Evolutionary conservation across 148 eudicot genomes (phyloP).

Genomic region (Linanthus parryae): DNA sequence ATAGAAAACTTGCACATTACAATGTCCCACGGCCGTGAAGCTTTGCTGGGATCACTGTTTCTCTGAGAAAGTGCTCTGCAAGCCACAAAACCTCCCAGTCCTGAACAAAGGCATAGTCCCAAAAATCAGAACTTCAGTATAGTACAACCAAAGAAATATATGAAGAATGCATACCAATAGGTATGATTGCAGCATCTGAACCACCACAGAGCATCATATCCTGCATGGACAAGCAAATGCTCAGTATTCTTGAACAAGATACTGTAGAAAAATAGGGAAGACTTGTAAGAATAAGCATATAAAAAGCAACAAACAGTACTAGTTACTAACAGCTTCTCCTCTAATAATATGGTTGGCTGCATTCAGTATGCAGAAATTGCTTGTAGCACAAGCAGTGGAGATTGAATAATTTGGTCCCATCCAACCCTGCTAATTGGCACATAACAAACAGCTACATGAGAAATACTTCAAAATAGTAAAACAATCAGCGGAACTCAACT

Average conservation of each 20-base stretch:
- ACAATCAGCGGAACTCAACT: slow-evolving; percentile 4
- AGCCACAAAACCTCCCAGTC: slow-evolving; percentile 94
- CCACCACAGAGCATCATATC: slow-evolving; percentile 98
- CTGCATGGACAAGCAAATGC: slow-evolving; percentile 27
- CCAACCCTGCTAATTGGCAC: slow-evolving; percentile 68
- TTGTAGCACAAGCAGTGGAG: slow-evolving; percentile 97
- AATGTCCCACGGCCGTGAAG: slow-evolving; percentile 93
- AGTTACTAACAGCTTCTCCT: slow-evolving; percentile 88
- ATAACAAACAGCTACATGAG: slow-evolving; percentile 10
- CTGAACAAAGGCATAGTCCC: slow-evolving; percentile 28
- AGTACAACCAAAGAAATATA: neutral
- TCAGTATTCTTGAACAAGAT: slow-evolving; percentile 12
- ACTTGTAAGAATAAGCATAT: slow-evolving; percentile 10
- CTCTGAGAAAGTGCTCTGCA: slow-evolving; percentile 91
- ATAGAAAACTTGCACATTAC: slow-evolving; percentile 29
- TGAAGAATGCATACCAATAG: slow-evolving; percentile 54
- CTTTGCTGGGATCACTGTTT: slow-evolving; percentile 81
- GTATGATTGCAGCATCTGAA: slow-evolving; percentile 83
- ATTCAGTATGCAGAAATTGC: slow-evolving; percentile 90
- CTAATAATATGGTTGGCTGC: slow-evolving; percentile 92
- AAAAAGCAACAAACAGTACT: slow-evolving; percentile 6
- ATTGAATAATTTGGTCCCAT: slow-evolving; percentile 98
- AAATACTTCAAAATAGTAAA: slow-evolving; percentile 2
- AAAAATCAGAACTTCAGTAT: slow-evolving; percentile 1
- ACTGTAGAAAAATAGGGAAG: too few species aligned